Conservation (phyloP, 2,329 filamentous ascomycete species). For the Dichotomopilus funicola region DNA sequence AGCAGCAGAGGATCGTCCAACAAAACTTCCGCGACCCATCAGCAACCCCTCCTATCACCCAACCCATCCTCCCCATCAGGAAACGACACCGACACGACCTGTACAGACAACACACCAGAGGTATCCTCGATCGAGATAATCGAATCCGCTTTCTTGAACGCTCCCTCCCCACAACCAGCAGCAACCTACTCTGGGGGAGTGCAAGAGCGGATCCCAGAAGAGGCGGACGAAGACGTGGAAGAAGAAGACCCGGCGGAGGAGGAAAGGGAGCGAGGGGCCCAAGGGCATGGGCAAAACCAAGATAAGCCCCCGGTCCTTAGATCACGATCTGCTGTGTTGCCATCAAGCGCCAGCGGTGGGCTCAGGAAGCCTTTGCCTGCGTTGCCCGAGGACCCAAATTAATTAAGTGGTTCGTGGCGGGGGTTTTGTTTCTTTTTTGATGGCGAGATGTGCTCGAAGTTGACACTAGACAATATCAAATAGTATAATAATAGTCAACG, state of each 20-base stretch:
- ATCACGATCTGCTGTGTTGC: slow-evolving; percentile 16
- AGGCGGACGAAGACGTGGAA: background rate
- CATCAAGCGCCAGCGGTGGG: slow-evolving; percentile 7
- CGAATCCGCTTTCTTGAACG: too few species aligned
- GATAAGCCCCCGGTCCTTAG: background rate
- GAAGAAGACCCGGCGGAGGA: background rate
- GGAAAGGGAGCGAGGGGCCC: background rate
- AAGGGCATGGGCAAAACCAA: too few species aligned
- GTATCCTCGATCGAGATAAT: too few species aligned
- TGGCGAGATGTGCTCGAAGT: too few species aligned
- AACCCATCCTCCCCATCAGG: too few species aligned
- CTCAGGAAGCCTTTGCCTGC: slow-evolving; percentile 30
- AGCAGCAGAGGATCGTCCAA: background rate
- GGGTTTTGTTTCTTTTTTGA: too few species aligned
- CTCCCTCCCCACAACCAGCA: background rate
- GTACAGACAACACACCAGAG: too few species aligned
- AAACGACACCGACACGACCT: too few species aligned
- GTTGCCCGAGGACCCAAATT: slow-evolving; percentile 30
- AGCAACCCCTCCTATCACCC: too few species aligned
- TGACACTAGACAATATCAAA: too few species aligned
- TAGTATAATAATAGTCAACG: too few species aligned
- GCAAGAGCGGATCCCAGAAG: background rate
- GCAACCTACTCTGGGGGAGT: background rate
- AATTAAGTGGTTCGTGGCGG: background rate
- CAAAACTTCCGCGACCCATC: too few species aligned